Evolutionary conservation across 1,139 yeast species (phyloP).

Genomic region (Saccharomyces pastorianus): DNA sequence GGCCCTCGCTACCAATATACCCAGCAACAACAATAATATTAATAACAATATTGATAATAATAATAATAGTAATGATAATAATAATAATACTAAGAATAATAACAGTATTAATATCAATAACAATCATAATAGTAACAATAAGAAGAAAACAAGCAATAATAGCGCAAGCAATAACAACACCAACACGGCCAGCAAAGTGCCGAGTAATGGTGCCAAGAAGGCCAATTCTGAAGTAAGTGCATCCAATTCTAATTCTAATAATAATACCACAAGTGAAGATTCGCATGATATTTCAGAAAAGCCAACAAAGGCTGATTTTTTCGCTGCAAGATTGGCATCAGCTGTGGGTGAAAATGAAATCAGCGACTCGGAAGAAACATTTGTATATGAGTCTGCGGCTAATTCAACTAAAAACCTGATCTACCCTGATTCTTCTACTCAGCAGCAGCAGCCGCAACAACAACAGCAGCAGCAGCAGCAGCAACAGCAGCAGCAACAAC

Average conservation of each 20-base stretch:
- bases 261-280: slow-evolving; percentile 2
- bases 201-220: neutral
- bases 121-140: neutral
- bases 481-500: slow-evolving; percentile 3
- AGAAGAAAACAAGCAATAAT: neutral
- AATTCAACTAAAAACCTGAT: slow-evolving; percentile 34
- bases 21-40: neutral
- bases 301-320: slow-evolving; percentile 71
- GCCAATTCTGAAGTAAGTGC: neutral
- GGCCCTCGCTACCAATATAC: neutral
- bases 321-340: slow-evolving; percentile 88
- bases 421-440: slow-evolving; percentile 14
- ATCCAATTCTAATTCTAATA: neutral
- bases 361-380: slow-evolving; percentile 86
- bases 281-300: slow-evolving; percentile 11
- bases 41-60: too few species aligned
- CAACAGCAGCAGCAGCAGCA: neutral
- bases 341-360: slow-evolving; percentile 88
- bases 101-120: too few species aligned
- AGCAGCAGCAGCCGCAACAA: slow-evolving; percentile 5
- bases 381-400: slow-evolving; percentile 65
- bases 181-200: too few species aligned
- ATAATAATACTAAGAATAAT: too few species aligned
- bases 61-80: too few species aligned
- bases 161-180: slow-evolving; percentile 1